Evolutionary conservation across 257 asterid genomes (phyloP).

Genomic region (Nicotiana benthamiana): DNA sequence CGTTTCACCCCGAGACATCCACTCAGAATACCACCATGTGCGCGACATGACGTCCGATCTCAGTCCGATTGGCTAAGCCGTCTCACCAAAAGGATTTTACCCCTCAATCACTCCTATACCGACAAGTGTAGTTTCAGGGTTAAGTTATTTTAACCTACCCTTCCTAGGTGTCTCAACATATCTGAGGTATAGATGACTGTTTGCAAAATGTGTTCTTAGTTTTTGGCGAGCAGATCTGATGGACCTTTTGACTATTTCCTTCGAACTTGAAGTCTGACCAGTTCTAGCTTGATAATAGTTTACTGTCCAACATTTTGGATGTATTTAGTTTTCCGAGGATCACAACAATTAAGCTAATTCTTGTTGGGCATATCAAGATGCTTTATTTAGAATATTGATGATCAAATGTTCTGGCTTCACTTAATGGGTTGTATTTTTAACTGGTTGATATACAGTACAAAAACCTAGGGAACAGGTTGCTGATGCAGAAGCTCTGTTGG

Average conservation of each 20-base stretch:
- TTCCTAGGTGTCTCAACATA: too few relatives aligned
- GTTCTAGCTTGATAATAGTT: not conserved
- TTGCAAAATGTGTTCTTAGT: not conserved
- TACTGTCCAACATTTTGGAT: not conserved
- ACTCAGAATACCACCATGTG: too few relatives aligned
- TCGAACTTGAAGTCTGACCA: not conserved
- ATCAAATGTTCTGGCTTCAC: not conserved
- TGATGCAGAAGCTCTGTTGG: constrained; percentile 87
- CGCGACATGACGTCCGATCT: too few relatives aligned
- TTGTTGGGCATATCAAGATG: not conserved
- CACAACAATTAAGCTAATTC: not conserved
- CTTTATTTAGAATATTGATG: not conserved
- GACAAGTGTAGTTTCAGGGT: too few relatives aligned
- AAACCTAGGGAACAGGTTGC: constrained; percentile 86
- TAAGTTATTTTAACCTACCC: too few relatives aligned
- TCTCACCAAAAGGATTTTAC: too few relatives aligned
- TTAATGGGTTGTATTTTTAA: not conserved
- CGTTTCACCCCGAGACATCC: too few relatives aligned
- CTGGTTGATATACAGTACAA: constrained; percentile 34
- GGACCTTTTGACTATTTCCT: not conserved
- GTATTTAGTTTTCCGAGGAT: not conserved
- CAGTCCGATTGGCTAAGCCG: too few relatives aligned
- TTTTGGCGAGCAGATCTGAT: not conserved
- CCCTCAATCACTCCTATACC: too few relatives aligned
- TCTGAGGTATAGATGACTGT: not conserved